These are phyloP conservation scores for Schizochytrium sp. DNA, from an alignment of 108 stramenopile species.

Conservation along the genomic window DNA sequence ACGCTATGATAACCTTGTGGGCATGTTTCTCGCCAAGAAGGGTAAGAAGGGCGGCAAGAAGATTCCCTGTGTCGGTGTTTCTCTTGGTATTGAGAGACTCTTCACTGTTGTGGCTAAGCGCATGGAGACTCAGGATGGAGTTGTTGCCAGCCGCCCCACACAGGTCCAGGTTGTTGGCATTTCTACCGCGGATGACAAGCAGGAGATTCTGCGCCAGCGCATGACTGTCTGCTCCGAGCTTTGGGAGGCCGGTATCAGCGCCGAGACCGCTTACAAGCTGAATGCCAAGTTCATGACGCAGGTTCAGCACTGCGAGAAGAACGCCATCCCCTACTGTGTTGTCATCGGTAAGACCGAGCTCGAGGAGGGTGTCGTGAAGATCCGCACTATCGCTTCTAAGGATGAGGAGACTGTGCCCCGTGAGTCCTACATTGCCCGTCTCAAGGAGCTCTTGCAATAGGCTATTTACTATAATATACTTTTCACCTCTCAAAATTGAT, in stretches of 20 bases:
- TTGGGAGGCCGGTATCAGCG: constrained; percentile 85
- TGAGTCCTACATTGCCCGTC: constrained; percentile 68
- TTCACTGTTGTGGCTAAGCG: constrained; percentile 90
- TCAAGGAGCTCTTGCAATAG: constrained; percentile 65
- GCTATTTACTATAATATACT: too few species aligned
- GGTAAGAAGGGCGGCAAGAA: constrained; percentile 74
- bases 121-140: constrained; percentile 75
- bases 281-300: constrained; percentile 88
- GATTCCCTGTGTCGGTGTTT: constrained; percentile 90
- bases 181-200: constrained; percentile 81
- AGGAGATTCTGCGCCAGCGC: constrained; percentile 77
- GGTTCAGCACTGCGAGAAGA: constrained; percentile 81
- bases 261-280: constrained; percentile 85
- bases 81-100: constrained; percentile 91
- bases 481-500: too few species aligned
- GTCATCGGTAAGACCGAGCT: constrained; percentile 88
- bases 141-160: constrained; percentile 64
- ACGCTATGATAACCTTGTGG: constrained; percentile 89
- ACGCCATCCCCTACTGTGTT: constrained; percentile 87
- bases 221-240: constrained; percentile 84
- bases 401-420: constrained; percentile 79
- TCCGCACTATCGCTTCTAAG: constrained; percentile 83
- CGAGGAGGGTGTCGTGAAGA: constrained; percentile 82
- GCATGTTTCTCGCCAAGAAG: constrained; percentile 79
- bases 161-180: constrained; percentile 81